These are phyloP conservation scores for Suillus fuscotomentosus DNA, from an alignment of 768 basidiomycete genomes.

Conservation along the genomic window DNA sequence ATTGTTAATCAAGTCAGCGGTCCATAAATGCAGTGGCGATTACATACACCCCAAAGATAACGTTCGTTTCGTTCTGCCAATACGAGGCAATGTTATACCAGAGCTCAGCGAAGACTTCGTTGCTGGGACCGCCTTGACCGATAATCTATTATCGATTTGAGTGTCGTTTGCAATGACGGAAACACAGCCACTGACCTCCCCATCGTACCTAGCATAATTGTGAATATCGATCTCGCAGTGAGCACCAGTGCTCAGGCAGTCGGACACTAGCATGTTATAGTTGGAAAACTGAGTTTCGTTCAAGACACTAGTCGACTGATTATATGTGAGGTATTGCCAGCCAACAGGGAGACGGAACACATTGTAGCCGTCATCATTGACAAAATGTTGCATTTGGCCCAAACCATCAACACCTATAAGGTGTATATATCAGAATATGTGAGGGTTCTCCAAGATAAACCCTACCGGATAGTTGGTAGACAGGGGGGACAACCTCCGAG, in stretches of 20 bases:
- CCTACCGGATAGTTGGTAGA: slow-evolving; percentile 43
- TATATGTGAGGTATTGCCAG: slow-evolving; percentile 53
- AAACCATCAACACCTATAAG: slow-evolving; percentile 13
- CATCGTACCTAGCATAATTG: slow-evolving; percentile 60
- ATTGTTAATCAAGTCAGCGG: background rate
- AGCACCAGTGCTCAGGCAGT: slow-evolving; percentile 47
- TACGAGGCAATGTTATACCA: slow-evolving; percentile 54
- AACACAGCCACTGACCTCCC: slow-evolving; percentile 27
- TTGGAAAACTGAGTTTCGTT: slow-evolving; percentile 42
- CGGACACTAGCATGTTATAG: slow-evolving; percentile 46
- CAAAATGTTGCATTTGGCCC: slow-evolving; percentile 64
- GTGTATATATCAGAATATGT: background rate
- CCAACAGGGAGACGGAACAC: slow-evolving; percentile 61
- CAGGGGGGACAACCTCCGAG: slow-evolving; percentile 42
- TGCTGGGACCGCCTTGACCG: slow-evolving; percentile 60
- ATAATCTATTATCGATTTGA: slow-evolving; percentile 39
- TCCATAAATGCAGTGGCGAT: background rate
- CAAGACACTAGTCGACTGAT: slow-evolving; percentile 37
- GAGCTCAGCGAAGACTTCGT: slow-evolving; percentile 51
- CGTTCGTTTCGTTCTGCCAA: slow-evolving; percentile 39
- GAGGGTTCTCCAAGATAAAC: background rate
- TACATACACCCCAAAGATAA: slow-evolving; percentile 51
- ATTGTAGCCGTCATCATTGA: slow-evolving; percentile 51
- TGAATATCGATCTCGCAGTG: slow-evolving; percentile 58
- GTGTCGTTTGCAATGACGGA: background rate